Evolutionary conservation across 1,284 basidiomycete genomes (phyloP).

Genomic region (Ustilago loliicola): DNA sequence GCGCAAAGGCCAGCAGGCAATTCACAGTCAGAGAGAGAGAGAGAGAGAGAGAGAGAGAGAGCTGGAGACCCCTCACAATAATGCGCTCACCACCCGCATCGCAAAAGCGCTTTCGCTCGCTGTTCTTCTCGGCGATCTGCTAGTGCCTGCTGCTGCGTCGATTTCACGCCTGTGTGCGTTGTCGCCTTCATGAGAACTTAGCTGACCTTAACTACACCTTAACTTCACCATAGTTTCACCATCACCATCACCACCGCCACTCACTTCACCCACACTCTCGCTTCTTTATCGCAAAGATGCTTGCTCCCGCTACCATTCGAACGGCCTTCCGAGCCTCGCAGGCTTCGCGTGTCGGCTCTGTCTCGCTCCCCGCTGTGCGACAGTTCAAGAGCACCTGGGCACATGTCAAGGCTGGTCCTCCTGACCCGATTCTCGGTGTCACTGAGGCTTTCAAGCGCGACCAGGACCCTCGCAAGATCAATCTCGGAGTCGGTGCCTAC

Average conservation of each 20-base stretch:
- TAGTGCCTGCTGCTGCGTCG: not conserved
- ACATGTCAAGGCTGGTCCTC: slow-evolving; percentile 85
- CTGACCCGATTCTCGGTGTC: slow-evolving; percentile 94
- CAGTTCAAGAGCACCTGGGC: slow-evolving; percentile 81
- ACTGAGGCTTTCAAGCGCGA: slow-evolving; percentile 92
- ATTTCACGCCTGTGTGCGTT: not conserved
- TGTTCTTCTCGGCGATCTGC: slow-evolving; percentile 12
- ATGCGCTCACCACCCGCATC: not conserved
- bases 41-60: not conserved
- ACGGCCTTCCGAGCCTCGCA: slow-evolving; percentile 41
- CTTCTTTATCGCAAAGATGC: slow-evolving; percentile 28
- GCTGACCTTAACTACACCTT: not conserved
- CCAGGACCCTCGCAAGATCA: slow-evolving; percentile 90
- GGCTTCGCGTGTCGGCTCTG: slow-evolving; percentile 34
- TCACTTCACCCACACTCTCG: not conserved
- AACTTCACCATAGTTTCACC: not conserved
- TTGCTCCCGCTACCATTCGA: slow-evolving; percentile 44
- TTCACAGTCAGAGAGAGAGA: not conserved
- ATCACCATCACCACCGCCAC: slow-evolving; percentile 1
- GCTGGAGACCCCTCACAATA: not conserved
- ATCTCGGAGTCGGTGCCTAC: slow-evolving; percentile 86
- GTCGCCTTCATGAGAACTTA: not conserved
- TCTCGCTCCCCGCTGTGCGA: slow-evolving; percentile 43
- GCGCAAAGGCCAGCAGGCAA: slow-evolving; percentile 21
- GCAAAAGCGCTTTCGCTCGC: not conserved